A percentile compares a stretch with the other conserved stretches of the same genome.
phyloP scores from a whole-genome alignment of 2,329 filamentous ascomycete species.

The Botryosphaeria dothidea region DNA sequence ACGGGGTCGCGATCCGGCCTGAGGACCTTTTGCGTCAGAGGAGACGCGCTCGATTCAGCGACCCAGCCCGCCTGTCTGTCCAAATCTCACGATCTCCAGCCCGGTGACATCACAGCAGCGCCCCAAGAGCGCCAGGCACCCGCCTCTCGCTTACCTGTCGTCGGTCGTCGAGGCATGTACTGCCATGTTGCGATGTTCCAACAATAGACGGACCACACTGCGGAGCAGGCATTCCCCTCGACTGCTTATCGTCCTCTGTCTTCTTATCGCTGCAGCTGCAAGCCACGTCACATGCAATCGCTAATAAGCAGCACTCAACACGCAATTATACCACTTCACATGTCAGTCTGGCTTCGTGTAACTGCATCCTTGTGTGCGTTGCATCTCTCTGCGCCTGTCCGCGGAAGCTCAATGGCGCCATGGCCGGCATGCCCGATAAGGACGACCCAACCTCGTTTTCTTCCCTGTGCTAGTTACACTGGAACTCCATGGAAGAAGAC shows the following conservation, averaged over 20 bases:
- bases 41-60: neutral
- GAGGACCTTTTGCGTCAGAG: neutral
- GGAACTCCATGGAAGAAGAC: neutral
- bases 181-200: neutral
- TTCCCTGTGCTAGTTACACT: neutral
- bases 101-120: constrained; percentile 1
- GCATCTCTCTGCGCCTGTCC: neutral
- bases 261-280: neutral
- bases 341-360: neutral
- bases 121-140: neutral
- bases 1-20: neutral
- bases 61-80: neutral
- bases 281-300: neutral
- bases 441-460: neutral
- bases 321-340: neutral
- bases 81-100: neutral
- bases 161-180: neutral
- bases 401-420: too few species aligned
- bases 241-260: neutral
- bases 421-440: neutral
- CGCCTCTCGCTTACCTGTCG: neutral
- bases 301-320: neutral
- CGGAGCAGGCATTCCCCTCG: neutral
- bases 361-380: neutral
- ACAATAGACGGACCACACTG: neutral